A percentile compares a stretch with the other conserved stretches of the same genome.
Conservation (phyloP, 2,329 filamentous ascomycete species). For the Aspergillus sp. region DNA sequence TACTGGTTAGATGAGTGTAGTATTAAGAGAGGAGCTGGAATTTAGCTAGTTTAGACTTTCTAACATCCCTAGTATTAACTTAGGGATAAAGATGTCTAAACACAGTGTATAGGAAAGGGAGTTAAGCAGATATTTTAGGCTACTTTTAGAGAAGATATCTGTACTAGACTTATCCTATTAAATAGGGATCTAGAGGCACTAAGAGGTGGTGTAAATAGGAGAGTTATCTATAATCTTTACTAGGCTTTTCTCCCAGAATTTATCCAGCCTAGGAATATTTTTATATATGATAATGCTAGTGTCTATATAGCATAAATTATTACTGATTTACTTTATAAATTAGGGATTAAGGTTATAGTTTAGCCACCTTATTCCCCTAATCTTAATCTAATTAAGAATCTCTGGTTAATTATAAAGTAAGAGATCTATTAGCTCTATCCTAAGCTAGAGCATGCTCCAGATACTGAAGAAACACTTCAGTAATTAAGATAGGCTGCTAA, state of each 20-base stretch:
- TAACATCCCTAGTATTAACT: slow-evolving; percentile 1
- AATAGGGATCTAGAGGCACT: slow-evolving; percentile 2
- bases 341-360: slow-evolving; percentile 8
- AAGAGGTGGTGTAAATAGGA: slow-evolving; percentile 2
- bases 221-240: slow-evolving; percentile 10
- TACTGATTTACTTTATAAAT: slow-evolving; percentile 1
- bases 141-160: slow-evolving; percentile 3
- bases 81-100: slow-evolving; percentile 2
- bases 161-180: slow-evolving; percentile 2
- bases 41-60: slow-evolving; percentile 5
- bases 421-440: slow-evolving; percentile 11
- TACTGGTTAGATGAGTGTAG: slow-evolving; percentile 8
- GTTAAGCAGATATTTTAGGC: no score
- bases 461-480: background rate
- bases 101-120: slow-evolving; percentile 1
- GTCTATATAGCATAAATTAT: slow-evolving; percentile 7
- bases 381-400: slow-evolving; percentile 14
- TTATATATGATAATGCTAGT: slow-evolving; percentile 11
- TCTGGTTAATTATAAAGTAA: slow-evolving; percentile 9
- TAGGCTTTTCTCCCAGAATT: slow-evolving; percentile 8
- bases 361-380: slow-evolving; percentile 10
- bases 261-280: slow-evolving; percentile 6
- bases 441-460: slow-evolving; percentile 1
- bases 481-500: background rate
- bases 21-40: slow-evolving; percentile 5